Evolutionary conservation across 805 yeast genomes (phyloP).

Genomic region (Torulaspora delbrueckii): DNA sequence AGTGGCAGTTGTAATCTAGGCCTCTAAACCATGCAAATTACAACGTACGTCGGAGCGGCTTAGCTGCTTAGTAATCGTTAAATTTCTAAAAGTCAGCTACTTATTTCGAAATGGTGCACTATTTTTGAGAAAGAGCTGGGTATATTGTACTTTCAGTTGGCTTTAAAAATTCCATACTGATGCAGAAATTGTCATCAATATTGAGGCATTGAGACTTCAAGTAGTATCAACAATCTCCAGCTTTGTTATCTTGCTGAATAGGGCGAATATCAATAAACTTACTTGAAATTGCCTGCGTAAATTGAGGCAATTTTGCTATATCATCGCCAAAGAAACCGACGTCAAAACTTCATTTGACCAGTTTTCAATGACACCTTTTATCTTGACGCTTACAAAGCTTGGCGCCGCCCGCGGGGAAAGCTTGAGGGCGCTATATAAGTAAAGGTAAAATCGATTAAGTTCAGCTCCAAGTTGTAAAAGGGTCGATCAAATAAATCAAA

Average conservation of each 20-base stretch:
- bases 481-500: neutral
- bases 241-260: no score
- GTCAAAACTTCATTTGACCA: neutral
- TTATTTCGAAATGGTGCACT: neutral
- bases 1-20: neutral
- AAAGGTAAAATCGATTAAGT: neutral
- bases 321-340: no score
- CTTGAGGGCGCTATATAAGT: neutral
- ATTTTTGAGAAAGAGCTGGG: no score
- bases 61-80: neutral
- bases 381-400: neutral
- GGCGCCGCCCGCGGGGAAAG: conserved; percentile 16
- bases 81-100: neutral
- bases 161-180: no score
- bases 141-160: no score
- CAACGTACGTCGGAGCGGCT: neutral
- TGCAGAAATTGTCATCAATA: no score
- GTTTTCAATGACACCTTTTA: neutral
- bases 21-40: neutral
- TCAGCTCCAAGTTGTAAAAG: neutral
- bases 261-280: no score
- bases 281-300: no score
- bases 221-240: no score
- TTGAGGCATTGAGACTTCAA: no score
- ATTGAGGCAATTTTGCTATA: no score